Evolutionary conservation across 495 filamentous ascomycete species (phyloP).

Genomic region (Cladorrhinum samala): DNA sequence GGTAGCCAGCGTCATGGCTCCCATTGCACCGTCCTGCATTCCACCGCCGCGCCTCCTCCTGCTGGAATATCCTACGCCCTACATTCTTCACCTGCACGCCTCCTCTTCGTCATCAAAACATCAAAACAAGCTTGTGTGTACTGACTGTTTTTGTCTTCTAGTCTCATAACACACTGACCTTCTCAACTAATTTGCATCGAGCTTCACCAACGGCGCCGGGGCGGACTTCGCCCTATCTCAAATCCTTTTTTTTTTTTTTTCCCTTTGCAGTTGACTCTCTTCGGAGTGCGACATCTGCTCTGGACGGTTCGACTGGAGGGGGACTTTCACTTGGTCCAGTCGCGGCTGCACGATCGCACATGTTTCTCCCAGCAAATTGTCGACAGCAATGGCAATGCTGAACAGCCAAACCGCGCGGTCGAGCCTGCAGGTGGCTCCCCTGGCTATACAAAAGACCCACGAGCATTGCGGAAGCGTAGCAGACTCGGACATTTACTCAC

Average conservation of each 20-base stretch:
- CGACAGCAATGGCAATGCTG: constrained; percentile 45
- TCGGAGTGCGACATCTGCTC: no score
- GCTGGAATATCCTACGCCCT: constrained; percentile 17
- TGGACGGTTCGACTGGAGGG: no score
- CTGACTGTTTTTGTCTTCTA: neutral
- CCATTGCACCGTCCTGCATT: constrained; percentile 18
- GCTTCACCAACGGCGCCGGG: neutral
- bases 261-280: neutral
- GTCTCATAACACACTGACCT: neutral
- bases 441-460: constrained; percentile 60
- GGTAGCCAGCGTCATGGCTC: constrained; percentile 22
- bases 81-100: constrained; percentile 19
- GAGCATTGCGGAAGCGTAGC: constrained; percentile 36
- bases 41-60: constrained; percentile 14
- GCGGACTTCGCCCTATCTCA: no score
- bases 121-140: neutral
- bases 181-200: neutral
- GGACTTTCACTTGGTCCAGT: neutral
- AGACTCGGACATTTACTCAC: constrained; percentile 38
- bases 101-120: constrained; percentile 17
- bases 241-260: no score
- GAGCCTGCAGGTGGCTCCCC: constrained; percentile 65
- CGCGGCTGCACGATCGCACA: constrained; percentile 20
- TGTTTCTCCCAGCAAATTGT: constrained; percentile 28
- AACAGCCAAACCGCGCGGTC: constrained; percentile 45